Percentiles rank a stretch among this genome's conserved stretches.
phyloP scores from a whole-genome alignment of 805 yeast species.

The Peterozyma toletana region DNA sequence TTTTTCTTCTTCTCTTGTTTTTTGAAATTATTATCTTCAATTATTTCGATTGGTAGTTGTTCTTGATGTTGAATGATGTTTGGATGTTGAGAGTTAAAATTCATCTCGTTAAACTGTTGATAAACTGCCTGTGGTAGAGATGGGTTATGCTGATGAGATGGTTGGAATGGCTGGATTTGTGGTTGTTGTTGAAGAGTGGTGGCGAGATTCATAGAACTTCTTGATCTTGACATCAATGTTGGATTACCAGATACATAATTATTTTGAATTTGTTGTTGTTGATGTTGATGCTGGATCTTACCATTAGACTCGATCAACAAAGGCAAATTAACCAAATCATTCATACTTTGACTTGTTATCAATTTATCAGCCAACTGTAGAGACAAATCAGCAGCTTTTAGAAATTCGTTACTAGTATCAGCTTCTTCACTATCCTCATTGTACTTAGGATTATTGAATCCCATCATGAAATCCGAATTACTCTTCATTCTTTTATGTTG shows the following conservation, averaged over 20 bases:
- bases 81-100: slow-evolving; percentile 6
- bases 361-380: slow-evolving; percentile 19
- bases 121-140: slow-evolving; percentile 6
- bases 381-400: slow-evolving; percentile 22
- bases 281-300: slow-evolving; percentile 11
- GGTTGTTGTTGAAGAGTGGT: slow-evolving; percentile 22
- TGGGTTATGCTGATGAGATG: neutral
- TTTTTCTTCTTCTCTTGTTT: slow-evolving; percentile 36
- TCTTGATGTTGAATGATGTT: slow-evolving; percentile 11
- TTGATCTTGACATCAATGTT: slow-evolving; percentile 27
- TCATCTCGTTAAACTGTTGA: slow-evolving; percentile 3
- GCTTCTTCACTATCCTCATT: neutral
- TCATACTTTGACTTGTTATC: slow-evolving; percentile 7
- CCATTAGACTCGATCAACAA: slow-evolving; percentile 11
- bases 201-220: slow-evolving; percentile 48
- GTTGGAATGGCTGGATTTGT: neutral
- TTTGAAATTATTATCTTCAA: slow-evolving; percentile 2
- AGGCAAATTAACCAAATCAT: neutral
- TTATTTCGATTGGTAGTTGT: slow-evolving; percentile 14
- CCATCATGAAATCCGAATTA: neutral
- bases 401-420: slow-evolving; percentile 9
- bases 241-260: neutral
- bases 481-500: slow-evolving; percentile 5
- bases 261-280: slow-evolving; percentile 6
- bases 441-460: neutral